Base-by-base conservation (phyloP, 768 basidiomycete species). In the Termitomyces sp. region DNA sequence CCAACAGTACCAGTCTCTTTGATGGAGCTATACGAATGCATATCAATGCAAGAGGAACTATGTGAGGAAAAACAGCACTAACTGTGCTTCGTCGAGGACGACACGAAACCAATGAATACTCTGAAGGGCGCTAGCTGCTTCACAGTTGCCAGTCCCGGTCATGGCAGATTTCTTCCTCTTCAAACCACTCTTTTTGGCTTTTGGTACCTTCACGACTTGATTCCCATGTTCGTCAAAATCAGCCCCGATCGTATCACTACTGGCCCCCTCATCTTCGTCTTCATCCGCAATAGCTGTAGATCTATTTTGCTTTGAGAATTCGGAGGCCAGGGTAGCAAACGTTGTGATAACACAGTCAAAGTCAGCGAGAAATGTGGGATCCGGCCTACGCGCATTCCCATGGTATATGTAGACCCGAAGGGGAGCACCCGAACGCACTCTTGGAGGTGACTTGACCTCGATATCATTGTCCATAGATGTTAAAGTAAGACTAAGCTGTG, bases 261-360 rank as follows among this genome's bases (percentile, higher is more conserved):
- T 85, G 38, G 73, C 77, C n/a, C 75, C 79, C 35, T 83, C 89
- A 19, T 92, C 90, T 2, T 83, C 89, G 12, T 92, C 90, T 2
- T 86, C 83, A 0, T 84, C 84, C 4, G 89, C 86, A 2, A 77
- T 85, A 31, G 84, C 87, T 4, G 75, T 75, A 57, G 85, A 90
- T 65, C 84, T 79, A 56, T 74, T 84, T 71, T 98, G 95, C 69
- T 90, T 96, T 16, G 94, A 95, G 68, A 82, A 98, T 69, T 99
- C 97, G 12, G 91, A 90, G 1, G 95, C 96, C 38, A 99, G 78
- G 0, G 97, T 98, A 29, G 94, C 89, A 71, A 94, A 99, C 2
- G 95, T 98, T 5, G 97, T 99, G 69, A 99, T 92, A 56, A 99
- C 95, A 21, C 93, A 89, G 72, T 99, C 97, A 69, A 98, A 96